Conservation (phyloP, 140 eudicot genomes). For the Bidens hawaiensis region DNA sequence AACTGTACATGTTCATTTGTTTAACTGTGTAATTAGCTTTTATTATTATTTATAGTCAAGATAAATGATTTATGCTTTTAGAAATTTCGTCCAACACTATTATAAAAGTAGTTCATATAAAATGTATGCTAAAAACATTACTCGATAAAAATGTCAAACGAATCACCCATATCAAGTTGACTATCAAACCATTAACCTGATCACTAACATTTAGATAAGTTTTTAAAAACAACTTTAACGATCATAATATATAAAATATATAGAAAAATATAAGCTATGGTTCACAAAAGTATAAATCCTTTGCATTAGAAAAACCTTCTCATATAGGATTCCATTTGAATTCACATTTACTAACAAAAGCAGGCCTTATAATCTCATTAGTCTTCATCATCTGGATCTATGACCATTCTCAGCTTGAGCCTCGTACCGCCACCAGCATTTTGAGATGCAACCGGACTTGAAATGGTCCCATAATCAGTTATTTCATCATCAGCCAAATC, state of each 20-base stretch:
- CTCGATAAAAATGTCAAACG: too few species aligned
- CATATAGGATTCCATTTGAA: too few species aligned
- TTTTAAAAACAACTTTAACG: background rate
- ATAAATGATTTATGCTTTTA: too few species aligned
- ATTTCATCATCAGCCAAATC: slow-evolving; percentile 45
- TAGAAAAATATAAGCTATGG: background rate
- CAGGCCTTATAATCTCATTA: slow-evolving; percentile 12
- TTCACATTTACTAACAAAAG: background rate
- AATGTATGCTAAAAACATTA: too few species aligned
- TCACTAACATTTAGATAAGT: background rate
- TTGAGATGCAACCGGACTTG: slow-evolving; percentile 21
- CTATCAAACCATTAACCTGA: too few species aligned
- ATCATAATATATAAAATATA: background rate
- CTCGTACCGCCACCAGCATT: slow-evolving; percentile 32
- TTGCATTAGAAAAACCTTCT: background rate
- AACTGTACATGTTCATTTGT: too few species aligned
- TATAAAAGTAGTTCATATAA: too few species aligned
- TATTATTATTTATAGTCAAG: too few species aligned
- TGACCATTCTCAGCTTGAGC: slow-evolving; percentile 68
- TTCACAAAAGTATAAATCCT: background rate
- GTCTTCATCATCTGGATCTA: slow-evolving; percentile 74
- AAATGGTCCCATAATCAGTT: slow-evolving; percentile 41
- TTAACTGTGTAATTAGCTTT: too few species aligned
- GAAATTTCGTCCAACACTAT: too few species aligned
- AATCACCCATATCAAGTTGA: too few species aligned